Conservation (phyloP, 176 grass and related monocot genomes). For the Pontederia paniculata region DNA sequence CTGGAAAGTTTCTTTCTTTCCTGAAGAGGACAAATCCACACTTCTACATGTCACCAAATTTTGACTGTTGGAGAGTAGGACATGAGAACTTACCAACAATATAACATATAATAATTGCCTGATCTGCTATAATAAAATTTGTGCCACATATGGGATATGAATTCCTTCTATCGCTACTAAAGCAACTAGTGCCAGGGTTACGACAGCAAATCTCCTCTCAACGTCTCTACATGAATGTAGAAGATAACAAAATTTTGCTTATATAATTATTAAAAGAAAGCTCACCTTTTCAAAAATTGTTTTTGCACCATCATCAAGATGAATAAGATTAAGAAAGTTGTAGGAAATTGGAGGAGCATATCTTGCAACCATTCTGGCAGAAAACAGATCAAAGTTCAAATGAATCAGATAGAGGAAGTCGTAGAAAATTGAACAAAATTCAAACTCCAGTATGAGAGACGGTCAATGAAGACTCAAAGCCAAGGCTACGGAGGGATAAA, state of each 20-base stretch:
- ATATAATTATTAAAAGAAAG: conserved; percentile 10
- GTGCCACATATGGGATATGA: too few species aligned
- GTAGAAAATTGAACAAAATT: conserved; percentile 61
- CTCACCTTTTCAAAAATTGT: conserved; percentile 93
- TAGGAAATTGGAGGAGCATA: conserved; percentile 99
- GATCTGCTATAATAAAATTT: too few species aligned
- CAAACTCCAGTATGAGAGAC: conserved; percentile 10
- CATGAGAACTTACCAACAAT: too few species aligned
- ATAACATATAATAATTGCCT: too few species aligned
- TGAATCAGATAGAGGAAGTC: conserved; percentile 96
- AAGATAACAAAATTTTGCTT: conserved; percentile 8
- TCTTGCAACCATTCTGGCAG: conserved; percentile 98
- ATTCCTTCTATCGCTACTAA: too few species aligned
- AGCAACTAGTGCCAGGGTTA: too few species aligned
- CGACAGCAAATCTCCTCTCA: too few species aligned
- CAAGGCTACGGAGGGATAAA: conserved; percentile 20
- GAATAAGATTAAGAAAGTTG: conserved; percentile 97
- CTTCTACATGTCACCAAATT: too few species aligned
- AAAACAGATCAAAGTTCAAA: conserved; percentile 53
- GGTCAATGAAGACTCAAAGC: conserved; percentile 19
- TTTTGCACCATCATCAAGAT: conserved; percentile 74
- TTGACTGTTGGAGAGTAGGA: too few species aligned
- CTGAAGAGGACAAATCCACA: too few species aligned
- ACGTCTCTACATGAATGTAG: neutral
- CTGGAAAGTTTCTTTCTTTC: too few species aligned